phyloP scores from a whole-genome alignment of 2,329 filamentous ascomycete species.

The Microsporum ferrugineum region DNA sequence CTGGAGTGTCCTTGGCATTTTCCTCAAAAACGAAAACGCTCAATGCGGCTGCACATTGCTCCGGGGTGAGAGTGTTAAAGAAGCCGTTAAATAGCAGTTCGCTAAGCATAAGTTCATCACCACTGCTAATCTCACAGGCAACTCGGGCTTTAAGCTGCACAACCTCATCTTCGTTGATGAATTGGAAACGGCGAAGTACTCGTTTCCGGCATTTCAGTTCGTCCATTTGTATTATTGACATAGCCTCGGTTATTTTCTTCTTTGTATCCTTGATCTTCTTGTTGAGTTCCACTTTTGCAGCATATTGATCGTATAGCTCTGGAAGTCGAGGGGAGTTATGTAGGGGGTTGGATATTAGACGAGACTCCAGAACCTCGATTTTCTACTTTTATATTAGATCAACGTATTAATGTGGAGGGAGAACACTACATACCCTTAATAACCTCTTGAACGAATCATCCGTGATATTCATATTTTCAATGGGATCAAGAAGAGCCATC shows the following conservation, averaged over 20 bases:
- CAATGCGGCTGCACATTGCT: constrained; percentile 73
- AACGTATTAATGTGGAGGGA: neutral
- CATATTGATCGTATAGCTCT: constrained; percentile 78
- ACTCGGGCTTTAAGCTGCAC: constrained; percentile 95
- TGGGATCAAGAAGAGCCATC: constrained; percentile 74
- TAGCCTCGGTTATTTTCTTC: constrained; percentile 71
- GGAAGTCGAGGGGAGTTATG: constrained; percentile 79
- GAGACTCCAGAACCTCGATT: constrained; percentile 92
- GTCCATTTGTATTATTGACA: constrained; percentile 84
- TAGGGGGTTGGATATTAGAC: constrained; percentile 75
- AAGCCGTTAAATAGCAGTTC: constrained; percentile 94
- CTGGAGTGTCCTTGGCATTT: constrained; percentile 64
- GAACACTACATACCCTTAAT: constrained; percentile 43
- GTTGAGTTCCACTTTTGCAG: constrained; percentile 61
- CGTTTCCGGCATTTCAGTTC: constrained; percentile 94
- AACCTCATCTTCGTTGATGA: constrained; percentile 91
- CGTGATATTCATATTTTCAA: constrained; percentile 90
- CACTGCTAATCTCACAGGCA: constrained; percentile 93
- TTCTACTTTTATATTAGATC: constrained; percentile 46
- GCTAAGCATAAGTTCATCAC: constrained; percentile 84
- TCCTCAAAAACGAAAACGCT: constrained; percentile 98
- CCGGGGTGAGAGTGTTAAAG: constrained; percentile 89
- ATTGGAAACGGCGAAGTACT: constrained; percentile 82
- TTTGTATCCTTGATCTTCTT: constrained; percentile 79
- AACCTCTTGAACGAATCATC: constrained; percentile 91